Base-by-base conservation (phyloP, 2,329 filamentous ascomycete genomes). In the Lachnellula occidentalis region DNA sequence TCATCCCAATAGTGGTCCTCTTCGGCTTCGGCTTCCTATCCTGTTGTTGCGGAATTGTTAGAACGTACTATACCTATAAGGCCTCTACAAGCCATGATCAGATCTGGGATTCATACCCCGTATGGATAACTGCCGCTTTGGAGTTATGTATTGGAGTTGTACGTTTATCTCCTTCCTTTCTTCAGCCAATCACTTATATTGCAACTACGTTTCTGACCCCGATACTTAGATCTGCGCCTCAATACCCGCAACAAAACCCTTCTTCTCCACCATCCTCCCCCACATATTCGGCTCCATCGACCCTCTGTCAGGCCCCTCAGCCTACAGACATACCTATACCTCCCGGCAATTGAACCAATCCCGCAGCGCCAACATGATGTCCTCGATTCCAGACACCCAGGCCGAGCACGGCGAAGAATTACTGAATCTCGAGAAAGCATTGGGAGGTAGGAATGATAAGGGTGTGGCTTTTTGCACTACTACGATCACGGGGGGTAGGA, bases 11-110 rank as follows among this genome's bases (percentile, higher is more conserved):
- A 5, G 69, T 71, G 1, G 61, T 73, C 5, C 74, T 81, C 9
- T 79, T 82, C 52, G 74, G 72, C 9, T 67, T 78, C 15, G 79
- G 79, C 19, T 70, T 76, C n/a, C 51, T 80, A 11, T 76, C 78
- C 58, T 72, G 69, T 48, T 65, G 67, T 27, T 70, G 70, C 5
- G 73, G 74, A 1, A 65, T 69, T 4, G 66, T 66, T 6, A 67
- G 74, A 15, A 74, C 69, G 2, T 72, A 72, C 56, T 71, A 69
- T 48, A 70, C 69, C 7, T 72, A 65, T 55, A 22, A 60, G 12
- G 58, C 70, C 24, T 64, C 60, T 5, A 63, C 61, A n/a, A 58
- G 59, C 2, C 61, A 61, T 34, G 72, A 76, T 57, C 56, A 62
- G 48, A 71, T 69, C 8, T 74, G 73, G 72, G 61, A 69, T 22